phyloP scores from a whole-genome alignment of 345 rosid species.

The Schrenkiella parvula region DNA sequence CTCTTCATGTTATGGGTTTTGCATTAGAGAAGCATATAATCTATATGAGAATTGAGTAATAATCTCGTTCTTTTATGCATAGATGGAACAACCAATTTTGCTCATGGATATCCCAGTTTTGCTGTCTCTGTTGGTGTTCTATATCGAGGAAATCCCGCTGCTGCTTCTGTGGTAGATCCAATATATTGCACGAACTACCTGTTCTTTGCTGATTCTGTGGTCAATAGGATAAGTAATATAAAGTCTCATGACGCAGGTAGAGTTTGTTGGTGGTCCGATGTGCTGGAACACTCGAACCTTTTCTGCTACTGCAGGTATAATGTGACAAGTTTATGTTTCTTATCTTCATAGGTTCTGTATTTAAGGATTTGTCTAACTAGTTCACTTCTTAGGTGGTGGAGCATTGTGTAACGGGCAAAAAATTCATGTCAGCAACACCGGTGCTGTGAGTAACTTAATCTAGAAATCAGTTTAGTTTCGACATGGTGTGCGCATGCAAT shows the following conservation, averaged over 20 bases:
- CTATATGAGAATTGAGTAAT: not conserved
- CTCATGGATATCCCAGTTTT: constrained; percentile 96
- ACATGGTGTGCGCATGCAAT: not conserved
- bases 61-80: not conserved
- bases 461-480: not conserved
- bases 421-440: constrained; percentile 68
- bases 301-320: constrained; percentile 81
- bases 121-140: constrained; percentile 94
- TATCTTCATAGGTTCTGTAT: not conserved
- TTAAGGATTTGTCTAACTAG: constrained; percentile 12
- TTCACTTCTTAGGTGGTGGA: constrained; percentile 65
- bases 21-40: not conserved
- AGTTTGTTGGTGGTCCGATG: constrained; percentile 96
- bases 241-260: constrained; percentile 48
- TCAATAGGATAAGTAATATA: not conserved
- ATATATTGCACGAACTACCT: not conserved
- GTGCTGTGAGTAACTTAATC: constrained; percentile 46
- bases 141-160: constrained; percentile 74
- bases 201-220: not conserved
- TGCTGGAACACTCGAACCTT: constrained; percentile 88
- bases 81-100: constrained; percentile 98
- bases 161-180: constrained; percentile 78
- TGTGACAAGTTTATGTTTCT: constrained; percentile 3
- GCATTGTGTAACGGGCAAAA: constrained; percentile 89
- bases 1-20: not conserved